Percentiles rank a stretch among this genome's conserved stretches.
Conservation (phyloP, 202 grass and related monocot genomes). For the Saccharum hybrid region DNA sequence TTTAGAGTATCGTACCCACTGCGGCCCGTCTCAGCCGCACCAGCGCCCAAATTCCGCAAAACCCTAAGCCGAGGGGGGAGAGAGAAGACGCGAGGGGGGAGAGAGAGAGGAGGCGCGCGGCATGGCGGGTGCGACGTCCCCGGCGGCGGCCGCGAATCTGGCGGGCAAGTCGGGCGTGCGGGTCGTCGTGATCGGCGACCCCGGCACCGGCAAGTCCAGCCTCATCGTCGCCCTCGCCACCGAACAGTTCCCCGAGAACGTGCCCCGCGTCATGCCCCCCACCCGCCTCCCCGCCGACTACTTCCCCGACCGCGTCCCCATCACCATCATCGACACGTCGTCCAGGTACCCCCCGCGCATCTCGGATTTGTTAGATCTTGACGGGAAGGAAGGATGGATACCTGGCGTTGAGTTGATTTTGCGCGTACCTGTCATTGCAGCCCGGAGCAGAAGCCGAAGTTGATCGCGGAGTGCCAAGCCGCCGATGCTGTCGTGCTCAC, state of each 20-base stretch:
- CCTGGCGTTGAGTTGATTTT: neutral
- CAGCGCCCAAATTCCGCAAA: constrained; percentile 51
- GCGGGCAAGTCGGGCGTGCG: constrained; percentile 71
- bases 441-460: constrained; percentile 82
- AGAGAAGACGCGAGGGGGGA: neutral
- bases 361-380: constrained; percentile 18
- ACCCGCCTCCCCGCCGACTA: constrained; percentile 86
- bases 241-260: constrained; percentile 82
- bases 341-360: constrained; percentile 52
- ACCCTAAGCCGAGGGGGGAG: constrained; percentile 45
- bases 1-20: too few relatives aligned
- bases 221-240: constrained; percentile 81
- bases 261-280: constrained; percentile 71
- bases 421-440: constrained; percentile 37
- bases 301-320: constrained; percentile 88
- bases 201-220: constrained; percentile 89
- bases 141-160: constrained; percentile 53
- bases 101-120: neutral
- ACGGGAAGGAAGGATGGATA: neutral
- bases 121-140: constrained; percentile 50
- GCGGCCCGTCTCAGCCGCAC: too few relatives aligned
- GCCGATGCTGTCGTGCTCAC: constrained; percentile 92
- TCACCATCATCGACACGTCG: constrained; percentile 95
- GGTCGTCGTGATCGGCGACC: constrained; percentile 84
- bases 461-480: constrained; percentile 85